These are phyloP conservation scores for Podospora anserina DNA, from an alignment of 495 filamentous ascomycete genomes.

Conservation along the genomic window DNA sequence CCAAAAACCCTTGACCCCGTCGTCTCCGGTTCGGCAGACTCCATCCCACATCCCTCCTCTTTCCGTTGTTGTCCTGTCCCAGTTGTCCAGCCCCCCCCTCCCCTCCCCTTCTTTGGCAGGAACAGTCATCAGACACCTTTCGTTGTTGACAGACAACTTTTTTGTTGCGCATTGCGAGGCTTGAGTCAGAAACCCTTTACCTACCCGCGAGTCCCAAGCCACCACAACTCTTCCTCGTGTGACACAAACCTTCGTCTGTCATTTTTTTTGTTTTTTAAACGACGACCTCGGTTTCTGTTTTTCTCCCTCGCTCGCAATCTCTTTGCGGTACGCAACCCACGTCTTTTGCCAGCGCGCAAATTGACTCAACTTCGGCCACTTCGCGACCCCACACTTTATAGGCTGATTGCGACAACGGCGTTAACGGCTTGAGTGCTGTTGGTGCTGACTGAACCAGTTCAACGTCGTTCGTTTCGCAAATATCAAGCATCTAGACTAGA, in stretches of 20 bases:
- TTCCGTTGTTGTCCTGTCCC: not conserved
- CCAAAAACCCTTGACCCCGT: conserved; percentile 1
- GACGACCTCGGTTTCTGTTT: conserved; percentile 2
- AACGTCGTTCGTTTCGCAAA: not conserved
- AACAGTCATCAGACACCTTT: not conserved
- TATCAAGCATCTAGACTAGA: not conserved
- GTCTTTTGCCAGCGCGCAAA: conserved; percentile 3
- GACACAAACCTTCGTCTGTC: not conserved
- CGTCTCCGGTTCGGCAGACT: not conserved
- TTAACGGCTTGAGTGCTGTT: not conserved
- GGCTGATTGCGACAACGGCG: conserved; percentile 2
- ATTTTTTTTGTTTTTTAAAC: not conserved
- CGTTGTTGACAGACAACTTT: not conserved
- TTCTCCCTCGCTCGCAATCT: not conserved
- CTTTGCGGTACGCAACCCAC: conserved; percentile 4
- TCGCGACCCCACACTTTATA: not conserved
- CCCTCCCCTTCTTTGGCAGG: not conserved
- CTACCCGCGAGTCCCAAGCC: not conserved
- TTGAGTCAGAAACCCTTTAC: conserved; percentile 9
- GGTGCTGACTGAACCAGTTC: not conserved
- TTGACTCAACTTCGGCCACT: not conserved
- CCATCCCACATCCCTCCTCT: not conserved
- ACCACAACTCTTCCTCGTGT: not conserved
- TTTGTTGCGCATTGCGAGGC: not conserved
- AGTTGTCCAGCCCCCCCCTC: not conserved